Evolutionary conservation across 2,329 filamentous ascomycete genomes (phyloP).

Genomic region (Dactylellina sp.): DNA sequence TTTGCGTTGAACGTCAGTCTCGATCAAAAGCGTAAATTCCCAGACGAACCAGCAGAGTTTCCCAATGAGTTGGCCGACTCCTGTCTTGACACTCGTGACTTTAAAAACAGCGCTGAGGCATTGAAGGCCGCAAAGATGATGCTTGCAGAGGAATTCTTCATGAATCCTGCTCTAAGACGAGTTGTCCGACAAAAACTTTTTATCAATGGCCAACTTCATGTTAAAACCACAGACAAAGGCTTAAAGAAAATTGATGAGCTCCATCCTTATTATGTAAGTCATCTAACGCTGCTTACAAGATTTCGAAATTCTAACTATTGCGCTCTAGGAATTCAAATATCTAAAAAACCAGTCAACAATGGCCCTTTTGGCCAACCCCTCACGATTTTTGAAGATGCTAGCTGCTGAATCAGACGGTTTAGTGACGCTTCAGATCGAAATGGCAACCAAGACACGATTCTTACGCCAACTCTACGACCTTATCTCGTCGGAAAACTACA

Average conservation of each 20-base stretch:
- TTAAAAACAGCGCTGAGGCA: constrained; percentile 79
- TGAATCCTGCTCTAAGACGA: constrained; percentile 89
- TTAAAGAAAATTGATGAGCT: constrained; percentile 92
- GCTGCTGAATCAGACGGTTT: constrained; percentile 95
- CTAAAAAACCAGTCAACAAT: constrained; percentile 86
- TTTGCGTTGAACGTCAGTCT: constrained; percentile 87
- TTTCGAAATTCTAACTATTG: constrained; percentile 4
- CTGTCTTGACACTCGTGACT: constrained; percentile 77
- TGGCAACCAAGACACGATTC: constrained; percentile 82
- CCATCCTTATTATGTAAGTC: constrained; percentile 80
- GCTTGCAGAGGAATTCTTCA: constrained; percentile 89
- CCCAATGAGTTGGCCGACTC: constrained; percentile 89
- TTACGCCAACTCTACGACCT: constrained; percentile 80
- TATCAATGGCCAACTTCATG: constrained; percentile 83
- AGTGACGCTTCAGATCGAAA: constrained; percentile 82
- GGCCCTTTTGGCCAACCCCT: constrained; percentile 83
- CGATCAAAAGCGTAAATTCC: constrained; percentile 80
- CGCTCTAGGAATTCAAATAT: constrained; percentile 84
- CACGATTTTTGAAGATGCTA: constrained; percentile 95
- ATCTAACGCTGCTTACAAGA: not conserved
- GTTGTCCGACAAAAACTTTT: constrained; percentile 87
- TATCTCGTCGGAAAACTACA: constrained; percentile 95
- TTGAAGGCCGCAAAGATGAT: constrained; percentile 83
- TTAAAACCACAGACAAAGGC: constrained; percentile 91
- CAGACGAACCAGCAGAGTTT: constrained; percentile 82